These are phyloP conservation scores for Benincasa hispida DNA, from an alignment of 306 rosid genomes.

Conservation along the genomic window DNA sequence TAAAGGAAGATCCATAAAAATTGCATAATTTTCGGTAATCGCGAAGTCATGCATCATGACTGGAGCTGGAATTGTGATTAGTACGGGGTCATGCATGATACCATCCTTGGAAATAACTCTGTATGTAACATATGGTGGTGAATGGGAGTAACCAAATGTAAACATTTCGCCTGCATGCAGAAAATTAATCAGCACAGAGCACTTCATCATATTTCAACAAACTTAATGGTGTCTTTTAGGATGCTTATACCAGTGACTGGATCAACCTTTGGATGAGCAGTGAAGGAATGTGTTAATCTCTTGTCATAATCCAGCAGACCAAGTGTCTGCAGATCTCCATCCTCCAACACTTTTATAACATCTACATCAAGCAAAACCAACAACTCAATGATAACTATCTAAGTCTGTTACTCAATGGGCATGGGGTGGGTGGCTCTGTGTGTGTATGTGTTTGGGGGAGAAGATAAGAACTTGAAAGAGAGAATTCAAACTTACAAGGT, in stretches of 20 bases:
- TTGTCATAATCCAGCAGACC: constrained; percentile 91
- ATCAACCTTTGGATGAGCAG: constrained; percentile 98
- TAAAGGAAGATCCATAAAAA: constrained; percentile 92
- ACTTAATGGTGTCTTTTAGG: constrained; percentile 9
- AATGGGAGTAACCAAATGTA: constrained; percentile 78
- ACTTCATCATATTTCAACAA: constrained; percentile 5
- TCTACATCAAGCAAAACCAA: constrained; percentile 24
- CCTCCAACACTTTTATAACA: constrained; percentile 84
- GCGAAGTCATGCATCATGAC: constrained; percentile 98
- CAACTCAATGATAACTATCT: not conserved
- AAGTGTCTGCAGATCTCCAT: constrained; percentile 90
- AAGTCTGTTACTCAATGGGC: not conserved
- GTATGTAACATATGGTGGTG: constrained; percentile 83
- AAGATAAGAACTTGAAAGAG: not conserved
- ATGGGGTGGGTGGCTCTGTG: not conserved
- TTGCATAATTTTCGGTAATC: constrained; percentile 73
- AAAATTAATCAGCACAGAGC: constrained; percentile 11
- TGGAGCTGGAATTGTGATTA: constrained; percentile 73
- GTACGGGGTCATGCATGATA: constrained; percentile 82
- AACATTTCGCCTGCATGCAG: constrained; percentile 87
- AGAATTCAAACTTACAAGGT: constrained; percentile 57
- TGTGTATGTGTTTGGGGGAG: not conserved
- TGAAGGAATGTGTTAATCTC: constrained; percentile 77
- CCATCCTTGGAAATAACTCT: constrained; percentile 88
- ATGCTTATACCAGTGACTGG: constrained; percentile 66